Evolutionary conservation across 1,284 basidiomycete species (phyloP), one percentile per base, ranked within the genome.

Genomic region (Heterobasidion irregulare): DNA sequence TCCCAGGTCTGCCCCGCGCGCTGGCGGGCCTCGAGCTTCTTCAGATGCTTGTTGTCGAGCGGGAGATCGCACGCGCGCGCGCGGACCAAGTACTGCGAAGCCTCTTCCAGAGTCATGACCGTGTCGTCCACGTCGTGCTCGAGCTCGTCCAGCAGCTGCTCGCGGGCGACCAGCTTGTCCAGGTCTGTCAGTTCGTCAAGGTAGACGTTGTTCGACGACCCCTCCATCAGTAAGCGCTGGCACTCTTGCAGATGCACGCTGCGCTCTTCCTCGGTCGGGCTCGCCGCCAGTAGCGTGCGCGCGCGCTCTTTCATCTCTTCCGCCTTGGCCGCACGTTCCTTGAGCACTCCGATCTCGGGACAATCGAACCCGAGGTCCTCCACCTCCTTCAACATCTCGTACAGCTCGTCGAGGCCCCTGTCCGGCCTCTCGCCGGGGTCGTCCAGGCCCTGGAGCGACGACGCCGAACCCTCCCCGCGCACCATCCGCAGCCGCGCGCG

Each of bases 321-420:
- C 8, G 89, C 83, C 59, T 85, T 80, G 52, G 79, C 70, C 3
- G 79, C 82, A 45, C 92, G 72, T 32, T 64, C 69, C 50, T 73
- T 76, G 35, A 94, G 76, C 12, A 72, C 66, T 12, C 66, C 71
- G 44, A 92, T 86, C 70, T 94, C 92, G 6, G 80, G 78, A 55
- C 82, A 79, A 59, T 94, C 90, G 63, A 94, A 93, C 1, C 91
- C 91, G 18, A 94, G 79, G 15, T 69, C 74, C 48, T 86, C 80
- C 2, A 89, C 88, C 63, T 92, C 86, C 7, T 68, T 66, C n/a
- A 93, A 69, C 26, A 92, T 72, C 9, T 74, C 71, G 60, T 85
- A 82, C 15, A 92, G 73, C 57, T 91, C 87, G 36, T 78, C 77
- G 45, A 90, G 66, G 41, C 78, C 75, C 49, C 83, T 83, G 59